phyloP scores from a whole-genome alignment of 164 flowering plant species.

The grape (Vitis vinifera) region ASM3070453v1 NC_081815.1:1962501-1963000 shows the following conservation, averaged over 20 bases:
- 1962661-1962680: constrained; percentile 29
- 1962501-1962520: constrained; percentile 70
- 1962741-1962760: constrained; percentile 65
- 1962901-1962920: background rate
- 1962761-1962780: constrained; percentile 84
- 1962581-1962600: constrained; percentile 80
- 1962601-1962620: constrained; percentile 50
- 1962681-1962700: constrained; percentile 27
- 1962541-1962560: constrained; percentile 68
- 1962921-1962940: background rate
- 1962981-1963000: background rate
- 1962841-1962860: background rate
- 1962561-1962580: constrained; percentile 73
- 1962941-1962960: background rate
- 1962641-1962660: constrained; percentile 17
- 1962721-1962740: constrained; percentile 87
- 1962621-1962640: constrained; percentile 21
- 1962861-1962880: background rate
- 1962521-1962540: constrained; percentile 78
- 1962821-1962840: no score
- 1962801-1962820: constrained; percentile 57
- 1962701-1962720: constrained; percentile 49
- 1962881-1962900: background rate
- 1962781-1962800: constrained; percentile 81
- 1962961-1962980: background rate